phyloP scores from a whole-genome alignment of 805 yeast species.

The Teunomyces cretensis region DNA sequence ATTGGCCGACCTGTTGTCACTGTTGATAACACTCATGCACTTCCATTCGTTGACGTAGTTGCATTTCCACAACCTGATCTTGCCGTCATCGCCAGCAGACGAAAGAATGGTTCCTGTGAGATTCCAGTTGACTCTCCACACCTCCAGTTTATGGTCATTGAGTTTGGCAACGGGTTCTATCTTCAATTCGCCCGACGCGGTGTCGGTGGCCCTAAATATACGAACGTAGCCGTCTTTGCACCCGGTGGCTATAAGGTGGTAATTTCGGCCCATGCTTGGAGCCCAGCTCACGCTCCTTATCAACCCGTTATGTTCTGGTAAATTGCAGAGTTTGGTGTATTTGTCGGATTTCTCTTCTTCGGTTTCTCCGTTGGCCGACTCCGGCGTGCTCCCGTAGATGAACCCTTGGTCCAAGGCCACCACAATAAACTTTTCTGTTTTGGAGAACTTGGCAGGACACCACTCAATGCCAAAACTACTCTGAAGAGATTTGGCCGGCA shows the following conservation, averaged over 20 bases:
- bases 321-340: conserved; percentile 55
- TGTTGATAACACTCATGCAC: conserved; percentile 74
- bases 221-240: conserved; percentile 93
- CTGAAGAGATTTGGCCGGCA: conserved; percentile 77
- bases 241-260: conserved; percentile 89
- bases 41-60: conserved; percentile 82
- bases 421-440: conserved; percentile 74
- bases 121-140: conserved; percentile 97
- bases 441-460: conserved; percentile 83
- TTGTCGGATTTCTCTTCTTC: conserved; percentile 22
- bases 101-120: conserved; percentile 88
- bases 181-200: conserved; percentile 28
- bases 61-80: conserved; percentile 88
- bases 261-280: conserved; percentile 89
- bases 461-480: conserved; percentile 83
- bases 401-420: conserved; percentile 86
- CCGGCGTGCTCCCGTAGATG: conserved; percentile 48
- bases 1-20: conserved; percentile 15
- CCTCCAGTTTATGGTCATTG: conserved; percentile 81
- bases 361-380: neutral
- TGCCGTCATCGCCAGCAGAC: conserved; percentile 95
- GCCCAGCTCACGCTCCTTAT: conserved; percentile 95
- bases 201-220: conserved; percentile 70
- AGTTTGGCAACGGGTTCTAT: conserved; percentile 66
- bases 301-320: conserved; percentile 84